Percentiles rank a stretch among this genome's conserved stretches.
Conservation (phyloP, 2,329 filamentous ascomycete species). For the Xylariaceae sp. region DNA sequence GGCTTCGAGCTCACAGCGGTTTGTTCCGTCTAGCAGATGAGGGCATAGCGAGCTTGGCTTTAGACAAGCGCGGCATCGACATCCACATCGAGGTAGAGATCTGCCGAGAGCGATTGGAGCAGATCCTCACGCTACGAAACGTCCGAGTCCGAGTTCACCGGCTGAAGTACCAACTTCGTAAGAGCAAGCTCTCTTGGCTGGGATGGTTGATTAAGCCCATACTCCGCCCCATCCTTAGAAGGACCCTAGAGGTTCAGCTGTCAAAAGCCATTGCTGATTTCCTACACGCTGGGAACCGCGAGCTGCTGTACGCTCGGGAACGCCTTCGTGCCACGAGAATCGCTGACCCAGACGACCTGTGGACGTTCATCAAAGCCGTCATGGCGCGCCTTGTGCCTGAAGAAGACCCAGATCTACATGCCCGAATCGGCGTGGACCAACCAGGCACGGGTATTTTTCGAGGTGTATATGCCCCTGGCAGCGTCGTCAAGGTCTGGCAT, state of each 20-base stretch:
- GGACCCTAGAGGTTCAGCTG: slow-evolving; percentile 68
- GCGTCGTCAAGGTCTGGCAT: slow-evolving; percentile 84
- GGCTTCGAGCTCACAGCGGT: slow-evolving; percentile 73
- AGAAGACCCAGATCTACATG: slow-evolving; percentile 70
- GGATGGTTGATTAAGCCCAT: slow-evolving; percentile 82
- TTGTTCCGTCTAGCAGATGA: slow-evolving; percentile 71
- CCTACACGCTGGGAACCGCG: slow-evolving; percentile 71
- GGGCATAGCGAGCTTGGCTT: slow-evolving; percentile 77
- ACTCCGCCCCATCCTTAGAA: slow-evolving; percentile 71
- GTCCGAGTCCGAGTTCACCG: slow-evolving; percentile 83
- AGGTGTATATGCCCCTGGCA: slow-evolving; percentile 82
- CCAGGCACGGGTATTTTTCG: slow-evolving; percentile 61
- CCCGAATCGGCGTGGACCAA: slow-evolving; percentile 61
- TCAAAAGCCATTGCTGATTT: slow-evolving; percentile 63
- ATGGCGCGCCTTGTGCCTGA: slow-evolving; percentile 67
- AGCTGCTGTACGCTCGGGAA: slow-evolving; percentile 81
- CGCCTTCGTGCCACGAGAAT: slow-evolving; percentile 80
- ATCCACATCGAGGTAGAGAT: slow-evolving; percentile 81
- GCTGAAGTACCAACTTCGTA: slow-evolving; percentile 69
- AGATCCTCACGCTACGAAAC: slow-evolving; percentile 69
- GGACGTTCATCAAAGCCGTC: slow-evolving; percentile 78
- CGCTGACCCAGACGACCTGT: slow-evolving; percentile 69
- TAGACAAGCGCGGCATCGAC: slow-evolving; percentile 84
- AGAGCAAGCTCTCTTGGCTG: slow-evolving; percentile 70
- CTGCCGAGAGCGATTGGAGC: slow-evolving; percentile 68